Evolutionary conservation across 495 filamentous ascomycete species (phyloP).

Genomic region (Aspergillus sclerotiicarbonarius): DNA sequence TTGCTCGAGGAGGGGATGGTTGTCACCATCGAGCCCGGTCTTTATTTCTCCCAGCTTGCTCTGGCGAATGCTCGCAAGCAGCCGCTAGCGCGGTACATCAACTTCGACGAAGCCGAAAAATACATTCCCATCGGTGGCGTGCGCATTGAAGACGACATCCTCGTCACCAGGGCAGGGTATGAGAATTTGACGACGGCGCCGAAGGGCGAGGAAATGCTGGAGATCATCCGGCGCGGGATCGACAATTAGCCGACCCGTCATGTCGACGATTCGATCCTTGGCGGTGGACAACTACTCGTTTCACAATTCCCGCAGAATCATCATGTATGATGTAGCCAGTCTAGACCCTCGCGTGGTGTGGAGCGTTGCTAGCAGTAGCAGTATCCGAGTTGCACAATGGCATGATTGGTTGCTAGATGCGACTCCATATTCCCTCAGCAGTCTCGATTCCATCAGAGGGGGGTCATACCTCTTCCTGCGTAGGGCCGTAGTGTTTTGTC

Average conservation of each 20-base stretch:
- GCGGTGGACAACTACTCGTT: background rate
- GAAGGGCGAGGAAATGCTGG: slow-evolving; percentile 69
- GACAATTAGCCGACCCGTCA: slow-evolving; percentile 9
- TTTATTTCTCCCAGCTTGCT: slow-evolving; percentile 89
- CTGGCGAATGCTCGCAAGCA: slow-evolving; percentile 72
- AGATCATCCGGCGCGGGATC: slow-evolving; percentile 48
- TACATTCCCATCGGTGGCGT: slow-evolving; percentile 83
- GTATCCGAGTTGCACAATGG: background rate
- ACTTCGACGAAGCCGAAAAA: slow-evolving; percentile 64
- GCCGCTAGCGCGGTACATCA: slow-evolving; percentile 66
- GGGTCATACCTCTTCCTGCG: background rate
- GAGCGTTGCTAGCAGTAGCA: background rate
- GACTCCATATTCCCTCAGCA: background rate
- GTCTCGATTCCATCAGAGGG: background rate
- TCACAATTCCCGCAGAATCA: background rate
- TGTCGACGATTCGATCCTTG: background rate
- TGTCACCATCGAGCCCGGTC: slow-evolving; percentile 83
- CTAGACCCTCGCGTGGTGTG: background rate
- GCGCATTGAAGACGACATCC: slow-evolving; percentile 87
- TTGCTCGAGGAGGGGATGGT: slow-evolving; percentile 68
- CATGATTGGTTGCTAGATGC: background rate
- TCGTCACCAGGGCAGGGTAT: slow-evolving; percentile 72
- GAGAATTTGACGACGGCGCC: slow-evolving; percentile 84
- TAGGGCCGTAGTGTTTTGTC: too few relatives aligned
- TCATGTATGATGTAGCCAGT: background rate